A percentile compares a stretch with the other conserved stretches of the same genome.
Conservation (phyloP, 2,329 filamentous ascomycete species). For the Ceratocystis lukuohia region DNA sequence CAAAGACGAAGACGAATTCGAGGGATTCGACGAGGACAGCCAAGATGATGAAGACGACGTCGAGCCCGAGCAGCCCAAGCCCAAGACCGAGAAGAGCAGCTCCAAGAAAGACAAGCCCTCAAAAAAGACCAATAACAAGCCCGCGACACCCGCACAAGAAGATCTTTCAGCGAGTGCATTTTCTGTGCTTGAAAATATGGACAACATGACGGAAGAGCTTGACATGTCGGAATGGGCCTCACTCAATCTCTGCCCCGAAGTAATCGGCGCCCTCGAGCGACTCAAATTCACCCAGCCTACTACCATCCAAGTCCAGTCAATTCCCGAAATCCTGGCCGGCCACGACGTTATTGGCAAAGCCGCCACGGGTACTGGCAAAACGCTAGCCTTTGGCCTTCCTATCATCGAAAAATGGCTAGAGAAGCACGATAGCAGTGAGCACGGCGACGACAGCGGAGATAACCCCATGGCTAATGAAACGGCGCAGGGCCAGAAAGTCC, state of each 20-base stretch:
- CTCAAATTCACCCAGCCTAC: conserved; percentile 73
- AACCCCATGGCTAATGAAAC: conserved; percentile 24
- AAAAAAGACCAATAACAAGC: conserved; percentile 2
- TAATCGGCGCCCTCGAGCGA: conserved; percentile 61
- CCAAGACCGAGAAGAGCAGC: conserved; percentile 25
- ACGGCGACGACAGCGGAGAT: background rate
- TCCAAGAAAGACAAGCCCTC: conserved; percentile 23
- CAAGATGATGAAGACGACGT: conserved; percentile 25
- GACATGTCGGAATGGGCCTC: conserved; percentile 69
- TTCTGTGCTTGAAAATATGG: conserved; percentile 35
- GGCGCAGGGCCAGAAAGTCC: conserved; percentile 30
- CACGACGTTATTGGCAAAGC: conserved; percentile 94
- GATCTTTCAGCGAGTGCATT: conserved; percentile 23
- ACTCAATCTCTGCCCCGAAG: conserved; percentile 57
- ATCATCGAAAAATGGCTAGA: conserved; percentile 72
- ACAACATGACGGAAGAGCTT: conserved; percentile 44
- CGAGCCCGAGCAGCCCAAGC: conserved; percentile 24
- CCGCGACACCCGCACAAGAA: conserved; percentile 23
- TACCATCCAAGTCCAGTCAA: conserved; percentile 62
- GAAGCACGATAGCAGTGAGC: conserved; percentile 24
- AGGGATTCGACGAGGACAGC: conserved; percentile 46
- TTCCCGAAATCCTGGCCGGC: conserved; percentile 69
- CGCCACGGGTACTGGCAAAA: conserved; percentile 92
- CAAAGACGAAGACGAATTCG: conserved; percentile 44
- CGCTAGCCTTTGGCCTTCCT: conserved; percentile 83